phyloP scores from a whole-genome alignment of 129 eudicot genomes.

The Flaveria brownii region DNA sequence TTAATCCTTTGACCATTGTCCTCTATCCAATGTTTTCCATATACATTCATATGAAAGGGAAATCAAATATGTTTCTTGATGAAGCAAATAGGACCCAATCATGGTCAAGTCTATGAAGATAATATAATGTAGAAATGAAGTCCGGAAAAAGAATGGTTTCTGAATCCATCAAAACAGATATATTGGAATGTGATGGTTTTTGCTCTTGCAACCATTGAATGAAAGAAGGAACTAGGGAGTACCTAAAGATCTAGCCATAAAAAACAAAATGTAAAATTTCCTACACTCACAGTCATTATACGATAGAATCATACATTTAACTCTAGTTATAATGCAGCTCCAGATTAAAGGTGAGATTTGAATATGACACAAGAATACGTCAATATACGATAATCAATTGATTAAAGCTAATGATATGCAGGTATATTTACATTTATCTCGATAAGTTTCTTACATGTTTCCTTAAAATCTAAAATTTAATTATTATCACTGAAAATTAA shows the following conservation, averaged over 20 bases:
- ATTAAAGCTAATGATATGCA: background rate
- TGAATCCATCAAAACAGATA: conserved; percentile 73
- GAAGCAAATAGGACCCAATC: conserved; percentile 86
- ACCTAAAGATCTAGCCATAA: conserved; percentile 64
- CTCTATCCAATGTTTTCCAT: conserved; percentile 56
- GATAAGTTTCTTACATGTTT: background rate
- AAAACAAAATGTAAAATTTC: conserved; percentile 18
- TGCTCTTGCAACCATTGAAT: conserved; percentile 93
- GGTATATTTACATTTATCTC: background rate
- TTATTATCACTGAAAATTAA: background rate
- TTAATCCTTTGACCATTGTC: conserved; percentile 43
- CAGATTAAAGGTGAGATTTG: conserved; percentile 9
- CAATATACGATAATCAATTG: background rate
- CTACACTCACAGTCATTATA: conserved; percentile 1
- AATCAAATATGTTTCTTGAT: conserved; percentile 46
- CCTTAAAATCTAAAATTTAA: background rate
- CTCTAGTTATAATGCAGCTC: background rate
- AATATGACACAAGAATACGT: background rate
- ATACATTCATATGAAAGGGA: conserved; percentile 63
- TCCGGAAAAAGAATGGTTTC: conserved; percentile 71
- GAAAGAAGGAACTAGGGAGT: conserved; percentile 83
- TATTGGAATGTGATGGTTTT: conserved; percentile 68
- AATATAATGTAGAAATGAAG: conserved; percentile 58
- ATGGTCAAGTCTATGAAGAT: conserved; percentile 71
- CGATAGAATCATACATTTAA: background rate